A percentile compares a stretch with the other conserved stretches of the same genome.
These are phyloP conservation scores for Paraglomus brasilianum DNA, from an alignment of 192 early-diverging fungal genomes.

Conservation along the genomic window DNA sequence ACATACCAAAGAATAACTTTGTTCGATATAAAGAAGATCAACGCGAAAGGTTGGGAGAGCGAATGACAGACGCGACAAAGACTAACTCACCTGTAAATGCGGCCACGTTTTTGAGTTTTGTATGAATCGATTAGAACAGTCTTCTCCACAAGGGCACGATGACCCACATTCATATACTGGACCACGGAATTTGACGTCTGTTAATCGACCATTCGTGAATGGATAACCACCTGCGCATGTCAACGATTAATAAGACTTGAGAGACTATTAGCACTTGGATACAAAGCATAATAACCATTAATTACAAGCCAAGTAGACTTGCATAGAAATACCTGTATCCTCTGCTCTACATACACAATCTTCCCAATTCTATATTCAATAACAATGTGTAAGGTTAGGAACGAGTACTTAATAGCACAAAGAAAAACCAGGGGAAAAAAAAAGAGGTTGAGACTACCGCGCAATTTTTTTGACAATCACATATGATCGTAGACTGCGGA, in stretches of 20 bases:
- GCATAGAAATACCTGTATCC: not conserved
- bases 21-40: too few relatives aligned
- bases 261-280: not conserved
- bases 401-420: too few relatives aligned
- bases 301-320: not conserved
- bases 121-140: conserved; percentile 10
- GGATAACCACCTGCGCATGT: conserved; percentile 3
- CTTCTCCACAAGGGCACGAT: not conserved
- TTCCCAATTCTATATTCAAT: not conserved
- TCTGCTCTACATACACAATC: not conserved
- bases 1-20: too few relatives aligned
- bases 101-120: not conserved
- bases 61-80: not conserved
- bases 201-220: conserved; percentile 1
- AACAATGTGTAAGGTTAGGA: not conserved
- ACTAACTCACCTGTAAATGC: conserved; percentile 17
- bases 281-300: not conserved
- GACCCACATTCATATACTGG: conserved; percentile 24
- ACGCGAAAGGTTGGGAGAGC: too few relatives aligned
- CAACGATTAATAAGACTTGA: not conserved
- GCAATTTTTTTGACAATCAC: conserved; percentile 18
- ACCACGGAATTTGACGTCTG: too few relatives aligned
- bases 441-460: not conserved
- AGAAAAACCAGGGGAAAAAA: not conserved
- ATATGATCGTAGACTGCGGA: not conserved